A percentile compares a stretch with the other conserved stretches of the same genome.
These are phyloP conservation scores for Xylaria sp. DNA, from an alignment of 2,329 filamentous ascomycete species.

Conservation along the genomic window DNA sequence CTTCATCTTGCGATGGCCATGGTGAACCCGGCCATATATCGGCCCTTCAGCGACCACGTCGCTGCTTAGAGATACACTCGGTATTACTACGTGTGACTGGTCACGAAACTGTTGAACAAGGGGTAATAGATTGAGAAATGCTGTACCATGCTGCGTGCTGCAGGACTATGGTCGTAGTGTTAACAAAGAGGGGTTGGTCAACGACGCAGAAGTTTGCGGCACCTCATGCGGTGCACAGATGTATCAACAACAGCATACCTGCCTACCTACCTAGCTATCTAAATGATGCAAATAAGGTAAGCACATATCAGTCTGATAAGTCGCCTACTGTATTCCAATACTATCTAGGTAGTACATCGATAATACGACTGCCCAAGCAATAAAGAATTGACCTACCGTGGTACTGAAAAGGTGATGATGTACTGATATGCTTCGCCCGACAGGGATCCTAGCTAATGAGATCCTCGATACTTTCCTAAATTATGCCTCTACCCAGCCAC, in stretches of 20 bases:
- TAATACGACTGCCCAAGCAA: neutral
- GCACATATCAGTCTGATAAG: neutral
- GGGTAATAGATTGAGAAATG: too few species aligned
- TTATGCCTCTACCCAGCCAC: slow-evolving; percentile 22
- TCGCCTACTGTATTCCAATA: neutral
- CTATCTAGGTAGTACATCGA: neutral
- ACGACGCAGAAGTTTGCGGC: neutral
- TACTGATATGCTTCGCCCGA: slow-evolving; percentile 6
- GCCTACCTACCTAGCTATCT: too few species aligned
- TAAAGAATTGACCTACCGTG: neutral
- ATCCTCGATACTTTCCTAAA: slow-evolving; percentile 3
- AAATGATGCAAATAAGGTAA: too few species aligned
- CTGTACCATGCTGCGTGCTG: too few species aligned
- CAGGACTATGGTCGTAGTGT: neutral
- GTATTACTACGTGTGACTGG: neutral
- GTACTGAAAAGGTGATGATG: neutral
- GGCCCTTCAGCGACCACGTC: neutral
- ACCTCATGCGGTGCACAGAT: slow-evolving; percentile 1
- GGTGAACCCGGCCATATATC: neutral
- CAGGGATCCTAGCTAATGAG: slow-evolving; percentile 17
- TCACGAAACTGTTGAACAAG: neutral
- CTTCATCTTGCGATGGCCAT: too few species aligned
- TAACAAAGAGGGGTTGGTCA: slow-evolving; percentile 1
- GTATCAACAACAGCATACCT: neutral
- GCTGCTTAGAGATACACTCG: neutral